Base-by-base conservation (phyloP, 768 basidiomycete species). In the Pulveroboletus frians region DNA sequence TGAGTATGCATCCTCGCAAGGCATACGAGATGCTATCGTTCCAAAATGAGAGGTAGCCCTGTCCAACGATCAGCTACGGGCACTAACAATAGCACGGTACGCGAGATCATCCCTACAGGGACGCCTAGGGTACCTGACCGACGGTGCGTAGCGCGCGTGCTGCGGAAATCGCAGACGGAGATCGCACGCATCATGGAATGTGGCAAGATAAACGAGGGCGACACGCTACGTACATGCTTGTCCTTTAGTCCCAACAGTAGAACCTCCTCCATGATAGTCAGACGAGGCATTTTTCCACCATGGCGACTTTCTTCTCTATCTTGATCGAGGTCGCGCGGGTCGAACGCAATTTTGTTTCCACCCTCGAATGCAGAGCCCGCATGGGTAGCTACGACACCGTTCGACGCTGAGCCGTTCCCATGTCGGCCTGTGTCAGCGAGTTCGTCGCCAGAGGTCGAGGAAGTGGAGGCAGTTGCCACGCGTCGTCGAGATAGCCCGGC, bases 21-120 rank as follows among this genome's bases (percentile, higher is more conserved):
- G 95, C 94, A 69, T 99, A 99, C 0, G 93, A 96, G 57, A 99
- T 99, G 71, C 97, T 98, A 76, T 99, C 95, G 71, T 98, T 98
- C 95, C 95, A 98, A 66, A 98, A 98, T 1, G 92, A 95, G 34
- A 98, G 81, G 69, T 98, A 96, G 31, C 94, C 94, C 81, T 85
- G 58, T 39, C 37, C 7, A 17, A 53, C 9, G 5, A 31, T 65
- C 39, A 62, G 57, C 35, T 26, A 54, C 20, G n/a, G 34, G 41
- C 11, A 20, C 31, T 20, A 29, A 37, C 23, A 42, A 32, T 13
- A 42, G 17, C 17, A 10, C n/a, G 27, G n/a, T 15, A 11, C 43
- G 31, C 72, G 50, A 49, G 46, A 11, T 11, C 40, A 43, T 54
- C 52, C 45, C 40, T 42, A 42, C 32, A 23, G 42, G 36, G 10